Evolutionary conservation across 495 filamentous ascomycete genomes (phyloP), one percentile per base, ranked within the genome.

Genomic region (Thermochaetoides thermophila): DNA sequence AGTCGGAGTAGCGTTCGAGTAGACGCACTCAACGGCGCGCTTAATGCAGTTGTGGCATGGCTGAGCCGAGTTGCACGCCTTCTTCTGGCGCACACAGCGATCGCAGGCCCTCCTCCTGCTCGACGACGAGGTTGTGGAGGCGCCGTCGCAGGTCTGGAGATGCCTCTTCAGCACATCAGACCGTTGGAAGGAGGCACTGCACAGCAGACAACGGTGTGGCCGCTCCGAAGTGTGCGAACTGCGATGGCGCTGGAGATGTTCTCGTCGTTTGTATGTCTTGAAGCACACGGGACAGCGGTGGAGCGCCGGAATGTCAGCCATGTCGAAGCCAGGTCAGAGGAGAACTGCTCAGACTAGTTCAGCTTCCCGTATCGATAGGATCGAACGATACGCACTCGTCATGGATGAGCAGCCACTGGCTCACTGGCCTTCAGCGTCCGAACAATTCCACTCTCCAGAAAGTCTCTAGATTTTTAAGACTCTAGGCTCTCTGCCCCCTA

Each of bases 181-280:
- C 10, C 49, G 44, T 38, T 50, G 49, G 31, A 53, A 53, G 0
- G 47, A 40, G 13, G 49, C 49, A 21, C 35, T 44, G 28, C 49
- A 53, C 14, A 50, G 32, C 12, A 41, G 29, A 40, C 49, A 50
- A 17, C 49, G 43, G 31, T 52, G 49, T 20, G 46, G 49, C 4
- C 49, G 43, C 30, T 49, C 43, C 5, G 40, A 29, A 11, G 35
- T 49, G 41, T 52, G 49, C 14, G 49, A 35, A 39, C 38, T 35
- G 27, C 46, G 46, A 15, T 52, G 49, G 29, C 49, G 44, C 21
- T 52, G 49, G 5, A 52, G 24, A 19, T 52, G 49, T 36, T 52
- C 49, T n/a, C 49, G 43, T 16, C 49, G 35, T 41, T 50, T 52
- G 46, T 52, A 52, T 3, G 43, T 49, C 40, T 52, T 52, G 43